phyloP scores from a whole-genome alignment of 73 alveolate species.

The Paramecium biaurelia region DNA sequence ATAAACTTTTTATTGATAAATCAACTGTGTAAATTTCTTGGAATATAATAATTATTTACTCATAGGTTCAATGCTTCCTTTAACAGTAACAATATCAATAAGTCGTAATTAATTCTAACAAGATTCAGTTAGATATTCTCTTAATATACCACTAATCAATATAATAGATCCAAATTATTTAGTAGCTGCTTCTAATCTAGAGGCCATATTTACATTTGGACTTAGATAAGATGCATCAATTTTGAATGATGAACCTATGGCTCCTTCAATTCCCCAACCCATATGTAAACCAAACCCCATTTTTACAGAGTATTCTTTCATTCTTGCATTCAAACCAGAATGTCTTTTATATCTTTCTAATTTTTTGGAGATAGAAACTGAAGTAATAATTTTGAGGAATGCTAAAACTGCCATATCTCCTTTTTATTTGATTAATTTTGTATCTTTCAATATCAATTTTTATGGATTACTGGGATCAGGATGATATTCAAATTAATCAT shows the following conservation, averaged over 20 bases:
- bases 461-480: constrained; percentile 67
- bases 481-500: constrained; percentile 76
- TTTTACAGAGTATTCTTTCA: constrained; percentile 83
- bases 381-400: constrained; percentile 74
- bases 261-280: constrained; percentile 98
- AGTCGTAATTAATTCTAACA: constrained; percentile 59
- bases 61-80: constrained; percentile 75
- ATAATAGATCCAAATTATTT: constrained; percentile 79
- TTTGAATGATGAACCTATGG: constrained; percentile 89
- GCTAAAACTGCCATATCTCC: constrained; percentile 76
- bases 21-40: constrained; percentile 56
- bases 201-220: constrained; percentile 95
- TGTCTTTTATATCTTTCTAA: constrained; percentile 76
- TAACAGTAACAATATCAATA: constrained; percentile 75
- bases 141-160: constrained; percentile 68
- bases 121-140: constrained; percentile 44
- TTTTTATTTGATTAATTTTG: not conserved
- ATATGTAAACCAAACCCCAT: constrained; percentile 94
- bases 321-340: constrained; percentile 73
- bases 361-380: constrained; percentile 68
- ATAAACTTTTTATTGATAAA: constrained; percentile 12
- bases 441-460: constrained; percentile 66
- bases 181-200: constrained; percentile 92
- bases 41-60: constrained; percentile 54
- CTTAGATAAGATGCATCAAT: constrained; percentile 94